Conservation (phyloP, 225 moss, liverwort and hornwort species). For the Ulota crispa region DNA sequence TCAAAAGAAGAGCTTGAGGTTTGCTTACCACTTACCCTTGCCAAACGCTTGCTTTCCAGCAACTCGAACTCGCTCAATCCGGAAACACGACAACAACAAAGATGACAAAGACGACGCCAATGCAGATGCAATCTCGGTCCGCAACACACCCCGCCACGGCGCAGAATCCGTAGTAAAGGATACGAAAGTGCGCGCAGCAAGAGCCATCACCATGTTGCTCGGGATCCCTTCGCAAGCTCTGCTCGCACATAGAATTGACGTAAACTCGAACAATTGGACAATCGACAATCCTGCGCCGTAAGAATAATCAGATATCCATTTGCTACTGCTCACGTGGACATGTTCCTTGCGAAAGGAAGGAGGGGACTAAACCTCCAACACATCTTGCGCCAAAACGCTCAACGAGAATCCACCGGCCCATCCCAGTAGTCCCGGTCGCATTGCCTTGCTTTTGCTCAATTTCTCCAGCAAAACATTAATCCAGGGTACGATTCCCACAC, state of each 20-base stretch:
- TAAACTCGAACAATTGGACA: no score
- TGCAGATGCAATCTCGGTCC: not conserved
- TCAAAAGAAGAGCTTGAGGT: not conserved
- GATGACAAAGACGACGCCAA: not conserved
- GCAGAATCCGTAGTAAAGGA: not conserved
- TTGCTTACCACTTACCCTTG: constrained; percentile 61
- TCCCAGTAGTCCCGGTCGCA: no score
- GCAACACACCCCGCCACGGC: not conserved
- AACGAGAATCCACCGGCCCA: no score
- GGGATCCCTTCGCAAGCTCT: not conserved
- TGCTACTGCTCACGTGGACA: no score
- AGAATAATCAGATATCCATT: no score
- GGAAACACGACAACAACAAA: not conserved
- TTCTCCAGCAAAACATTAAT: no score
- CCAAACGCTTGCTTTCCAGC: constrained; percentile 28
- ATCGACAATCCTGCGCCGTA: no score
- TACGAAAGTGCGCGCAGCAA: constrained; percentile 5
- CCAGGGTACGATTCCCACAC: no score
- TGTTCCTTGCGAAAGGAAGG: no score
- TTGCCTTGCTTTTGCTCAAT: no score
- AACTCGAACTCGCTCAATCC: constrained; percentile 10
- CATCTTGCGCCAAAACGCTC: no score
- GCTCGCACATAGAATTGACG: not conserved
- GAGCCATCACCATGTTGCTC: constrained; percentile 21
- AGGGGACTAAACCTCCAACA: no score